Percentiles rank a stretch among this genome's conserved stretches.
Evolutionary conservation across 768 basidiomycete genomes (phyloP).

Genomic region (Tephrocybe rancida): DNA sequence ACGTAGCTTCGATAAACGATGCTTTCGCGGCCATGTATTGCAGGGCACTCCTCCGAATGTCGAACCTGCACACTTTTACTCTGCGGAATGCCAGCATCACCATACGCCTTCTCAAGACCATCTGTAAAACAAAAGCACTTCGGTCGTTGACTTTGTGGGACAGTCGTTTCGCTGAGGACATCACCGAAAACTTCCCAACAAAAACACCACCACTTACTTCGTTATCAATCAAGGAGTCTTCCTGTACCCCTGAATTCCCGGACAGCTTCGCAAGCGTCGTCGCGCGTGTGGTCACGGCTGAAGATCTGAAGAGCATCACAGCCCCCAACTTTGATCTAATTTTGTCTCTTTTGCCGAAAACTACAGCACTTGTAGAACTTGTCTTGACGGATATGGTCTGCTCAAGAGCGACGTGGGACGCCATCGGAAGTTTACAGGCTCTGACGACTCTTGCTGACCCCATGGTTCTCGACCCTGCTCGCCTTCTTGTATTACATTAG

Average conservation of each 20-base stretch:
- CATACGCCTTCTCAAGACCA: slow-evolving; percentile 10
- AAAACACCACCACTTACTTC: slow-evolving; percentile 3
- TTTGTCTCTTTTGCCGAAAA: background rate
- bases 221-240: slow-evolving; percentile 1
- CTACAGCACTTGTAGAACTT: slow-evolving; percentile 3
- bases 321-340: background rate
- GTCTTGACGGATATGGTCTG: background rate
- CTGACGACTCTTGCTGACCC: slow-evolving; percentile 13
- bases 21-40: slow-evolving; percentile 18
- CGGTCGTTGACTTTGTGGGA: background rate
- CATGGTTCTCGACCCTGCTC: no score
- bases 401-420: slow-evolving; percentile 1
- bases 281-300: background rate
- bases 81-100: slow-evolving; percentile 3
- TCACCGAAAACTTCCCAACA: background rate
- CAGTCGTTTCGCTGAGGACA: background rate
- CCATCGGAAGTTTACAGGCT: background rate
- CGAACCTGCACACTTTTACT: slow-evolving; percentile 14
- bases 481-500: no score
- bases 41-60: slow-evolving; percentile 14
- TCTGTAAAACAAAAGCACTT: slow-evolving; percentile 11
- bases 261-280: background rate
- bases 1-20: background rate
- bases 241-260: background rate
- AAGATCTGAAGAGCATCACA: slow-evolving; percentile 1